These are phyloP conservation scores for Pythium oligandrum DNA, from an alignment of 352 stramenopile species.

Conservation along the genomic window DNA sequence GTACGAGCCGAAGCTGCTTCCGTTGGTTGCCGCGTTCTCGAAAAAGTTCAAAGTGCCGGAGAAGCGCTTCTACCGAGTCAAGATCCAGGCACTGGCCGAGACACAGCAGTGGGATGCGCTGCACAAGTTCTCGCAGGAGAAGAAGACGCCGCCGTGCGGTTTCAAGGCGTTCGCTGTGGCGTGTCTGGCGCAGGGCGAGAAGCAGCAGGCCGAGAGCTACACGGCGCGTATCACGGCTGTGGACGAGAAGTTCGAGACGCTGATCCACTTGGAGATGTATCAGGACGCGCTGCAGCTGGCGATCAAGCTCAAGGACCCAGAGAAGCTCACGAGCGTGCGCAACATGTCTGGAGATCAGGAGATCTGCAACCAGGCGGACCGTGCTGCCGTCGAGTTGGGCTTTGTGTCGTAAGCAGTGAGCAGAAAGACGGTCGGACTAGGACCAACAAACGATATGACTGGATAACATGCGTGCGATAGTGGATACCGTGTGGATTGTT, in stretches of 20 bases:
- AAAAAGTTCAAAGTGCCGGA: constrained; percentile 90
- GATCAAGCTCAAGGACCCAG: constrained; percentile 81
- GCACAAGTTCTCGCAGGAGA: constrained; percentile 83
- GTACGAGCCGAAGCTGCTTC: constrained; percentile 77
- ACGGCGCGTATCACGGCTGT: constrained; percentile 73
- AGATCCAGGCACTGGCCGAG: constrained; percentile 85
- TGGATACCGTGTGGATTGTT: too few species aligned
- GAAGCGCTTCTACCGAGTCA: constrained; percentile 89
- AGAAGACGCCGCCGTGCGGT: constrained; percentile 79
- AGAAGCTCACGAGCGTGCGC: constrained; percentile 82
- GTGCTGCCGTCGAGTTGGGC: constrained; percentile 72
- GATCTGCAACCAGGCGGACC: constrained; percentile 75
- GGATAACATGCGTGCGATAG: too few species aligned
- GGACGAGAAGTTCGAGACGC: constrained; percentile 86
- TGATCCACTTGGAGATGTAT: constrained; percentile 84
- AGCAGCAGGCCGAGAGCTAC: constrained; percentile 79
- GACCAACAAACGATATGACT: too few species aligned
- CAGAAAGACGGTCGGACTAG: too few species aligned
- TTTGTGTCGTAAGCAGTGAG: constrained; percentile 40
- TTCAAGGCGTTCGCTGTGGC: constrained; percentile 84
- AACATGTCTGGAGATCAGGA: constrained; percentile 71
- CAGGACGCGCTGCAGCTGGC: constrained; percentile 72
- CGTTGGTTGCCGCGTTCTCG: constrained; percentile 53
- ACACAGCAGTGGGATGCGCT: constrained; percentile 85
- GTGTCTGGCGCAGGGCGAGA: constrained; percentile 71